phyloP scores from a whole-genome alignment of 768 basidiomycete species.

The Mycena metata region DNA sequence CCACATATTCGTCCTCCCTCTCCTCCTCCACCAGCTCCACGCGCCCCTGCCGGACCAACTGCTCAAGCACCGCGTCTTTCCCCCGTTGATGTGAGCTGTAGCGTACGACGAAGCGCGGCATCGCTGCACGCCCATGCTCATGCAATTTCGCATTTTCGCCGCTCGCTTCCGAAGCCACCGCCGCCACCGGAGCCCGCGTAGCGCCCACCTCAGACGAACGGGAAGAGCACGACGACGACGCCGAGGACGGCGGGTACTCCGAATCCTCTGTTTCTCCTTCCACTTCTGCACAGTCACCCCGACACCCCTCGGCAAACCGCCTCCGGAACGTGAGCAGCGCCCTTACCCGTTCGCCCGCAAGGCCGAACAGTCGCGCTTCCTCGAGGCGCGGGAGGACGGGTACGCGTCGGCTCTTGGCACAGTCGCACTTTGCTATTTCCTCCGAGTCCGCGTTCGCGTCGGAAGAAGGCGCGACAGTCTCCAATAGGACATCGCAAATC shows the following conservation, averaged over 20 bases:
- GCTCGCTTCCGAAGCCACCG: neutral
- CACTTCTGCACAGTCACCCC: neutral
- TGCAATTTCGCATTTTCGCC: slow-evolving; percentile 45
- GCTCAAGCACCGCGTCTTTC: slow-evolving; percentile 53
- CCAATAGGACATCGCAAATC: slow-evolving; percentile 53
- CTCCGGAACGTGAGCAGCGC: slow-evolving; percentile 28
- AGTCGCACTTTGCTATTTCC: neutral
- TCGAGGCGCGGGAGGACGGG: slow-evolving; percentile 33
- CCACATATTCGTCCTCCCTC: neutral
- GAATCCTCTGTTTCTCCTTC: neutral
- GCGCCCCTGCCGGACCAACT: slow-evolving; percentile 52
- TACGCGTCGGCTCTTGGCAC: slow-evolving; percentile 6
- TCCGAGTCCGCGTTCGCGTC: slow-evolving; percentile 17
- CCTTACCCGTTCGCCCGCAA: slow-evolving; percentile 23
- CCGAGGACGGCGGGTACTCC: slow-evolving; percentile 21
- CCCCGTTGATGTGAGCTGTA: slow-evolving; percentile 37
- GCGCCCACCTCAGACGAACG: neutral
- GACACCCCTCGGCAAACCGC: slow-evolving; percentile 18
- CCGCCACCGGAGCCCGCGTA: neutral
- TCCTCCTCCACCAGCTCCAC: slow-evolving; percentile 27
- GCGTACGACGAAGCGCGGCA: slow-evolving; percentile 27
- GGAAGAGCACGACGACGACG: slow-evolving; percentile 23
- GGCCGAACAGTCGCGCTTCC: slow-evolving; percentile 36
- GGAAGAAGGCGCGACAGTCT: slow-evolving; percentile 34
- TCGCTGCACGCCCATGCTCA: slow-evolving; percentile 50